Conservation (phyloP, 139 green algal genomes). For the Closterium sp. region DNA sequence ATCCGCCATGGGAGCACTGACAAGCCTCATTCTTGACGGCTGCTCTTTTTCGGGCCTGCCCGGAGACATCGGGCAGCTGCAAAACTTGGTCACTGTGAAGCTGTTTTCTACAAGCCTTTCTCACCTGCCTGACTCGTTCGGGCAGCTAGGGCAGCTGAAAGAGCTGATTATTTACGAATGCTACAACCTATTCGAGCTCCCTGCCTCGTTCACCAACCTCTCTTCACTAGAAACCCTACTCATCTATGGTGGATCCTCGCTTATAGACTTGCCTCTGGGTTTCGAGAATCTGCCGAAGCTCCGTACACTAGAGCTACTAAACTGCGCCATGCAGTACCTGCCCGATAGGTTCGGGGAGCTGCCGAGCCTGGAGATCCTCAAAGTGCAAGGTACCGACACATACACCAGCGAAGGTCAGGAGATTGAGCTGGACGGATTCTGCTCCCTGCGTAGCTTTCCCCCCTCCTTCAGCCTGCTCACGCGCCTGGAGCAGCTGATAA, state of each 20-base stretch:
- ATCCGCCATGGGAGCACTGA: background rate
- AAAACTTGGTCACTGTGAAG: background rate
- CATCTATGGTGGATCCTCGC: background rate
- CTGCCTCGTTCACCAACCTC: background rate
- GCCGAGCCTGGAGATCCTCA: background rate
- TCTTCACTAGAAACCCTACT: background rate
- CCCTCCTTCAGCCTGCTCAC: background rate
- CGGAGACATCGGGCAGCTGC: background rate
- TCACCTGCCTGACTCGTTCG: background rate
- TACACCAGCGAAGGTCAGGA: background rate
- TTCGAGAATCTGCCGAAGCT: background rate
- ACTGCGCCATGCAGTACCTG: background rate
- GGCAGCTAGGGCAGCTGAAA: background rate
- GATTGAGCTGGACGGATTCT: background rate
- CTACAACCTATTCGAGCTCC: background rate
- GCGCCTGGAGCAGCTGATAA: background rate
- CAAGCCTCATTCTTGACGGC: background rate
- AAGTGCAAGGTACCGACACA: background rate
- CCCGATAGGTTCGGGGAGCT: background rate
- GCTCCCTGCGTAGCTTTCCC: background rate
- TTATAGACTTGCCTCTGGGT: background rate
- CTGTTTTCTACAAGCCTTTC: background rate
- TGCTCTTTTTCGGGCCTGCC: background rate
- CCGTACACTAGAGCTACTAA: background rate
- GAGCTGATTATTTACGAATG: background rate